Conservation (phyloP, 495 filamentous ascomycete species). For the Chaetomium cochliodes region DNA sequence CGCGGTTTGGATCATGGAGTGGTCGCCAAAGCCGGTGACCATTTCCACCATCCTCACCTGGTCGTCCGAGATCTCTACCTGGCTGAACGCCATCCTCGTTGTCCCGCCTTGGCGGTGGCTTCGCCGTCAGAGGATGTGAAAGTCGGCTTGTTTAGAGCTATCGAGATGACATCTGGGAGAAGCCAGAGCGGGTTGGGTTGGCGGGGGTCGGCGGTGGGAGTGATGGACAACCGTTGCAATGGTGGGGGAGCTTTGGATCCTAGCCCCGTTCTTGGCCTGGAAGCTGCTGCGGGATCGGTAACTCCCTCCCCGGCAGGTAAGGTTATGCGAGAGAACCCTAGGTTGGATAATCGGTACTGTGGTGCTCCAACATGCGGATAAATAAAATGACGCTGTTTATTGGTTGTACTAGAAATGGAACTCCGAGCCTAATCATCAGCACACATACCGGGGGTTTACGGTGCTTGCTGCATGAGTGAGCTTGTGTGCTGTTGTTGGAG, state of each 20-base stretch:
- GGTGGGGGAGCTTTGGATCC: not conserved
- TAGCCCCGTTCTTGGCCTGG: not conserved
- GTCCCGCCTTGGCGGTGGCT: slow-evolving; percentile 11
- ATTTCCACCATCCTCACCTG: slow-evolving; percentile 23
- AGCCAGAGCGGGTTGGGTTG: not conserved
- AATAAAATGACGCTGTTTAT: too few species aligned
- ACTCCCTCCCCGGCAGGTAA: too few species aligned
- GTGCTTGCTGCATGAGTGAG: too few species aligned
- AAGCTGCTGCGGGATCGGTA: not conserved
- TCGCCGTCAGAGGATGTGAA: slow-evolving; percentile 6
- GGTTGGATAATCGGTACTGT: too few species aligned
- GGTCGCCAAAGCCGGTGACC: slow-evolving; percentile 22
- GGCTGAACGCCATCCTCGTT: slow-evolving; percentile 22
- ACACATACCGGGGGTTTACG: too few species aligned
- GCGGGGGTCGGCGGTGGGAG: not conserved
- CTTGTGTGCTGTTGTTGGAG: too few species aligned
- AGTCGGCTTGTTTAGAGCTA: not conserved
- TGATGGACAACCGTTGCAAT: not conserved
- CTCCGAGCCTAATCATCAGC: too few species aligned
- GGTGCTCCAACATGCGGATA: too few species aligned
- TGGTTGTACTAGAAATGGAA: too few species aligned
- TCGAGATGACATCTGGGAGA: slow-evolving; percentile 15
- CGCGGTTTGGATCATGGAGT: slow-evolving; percentile 15
- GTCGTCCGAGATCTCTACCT: not conserved
- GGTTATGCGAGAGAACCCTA: too few species aligned